Evolutionary conservation across 208 protist species (phyloP), one percentile per base, ranked within the genome.

Genomic region (Leishmania guyanensis): DNA sequence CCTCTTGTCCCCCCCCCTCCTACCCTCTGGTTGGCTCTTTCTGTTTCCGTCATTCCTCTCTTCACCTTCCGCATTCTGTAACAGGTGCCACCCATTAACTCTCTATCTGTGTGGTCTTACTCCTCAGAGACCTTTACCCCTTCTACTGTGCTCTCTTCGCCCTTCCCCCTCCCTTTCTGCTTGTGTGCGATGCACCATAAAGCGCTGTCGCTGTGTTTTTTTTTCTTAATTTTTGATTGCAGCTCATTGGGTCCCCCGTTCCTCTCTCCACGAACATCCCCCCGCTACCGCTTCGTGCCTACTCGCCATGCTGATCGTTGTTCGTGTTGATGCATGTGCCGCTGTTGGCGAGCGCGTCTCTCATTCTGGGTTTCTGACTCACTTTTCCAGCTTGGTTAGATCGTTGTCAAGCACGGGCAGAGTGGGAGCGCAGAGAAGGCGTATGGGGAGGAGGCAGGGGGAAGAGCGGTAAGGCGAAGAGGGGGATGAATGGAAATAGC

Each of bases 21-120:
- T 36, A 62, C 17, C 68, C 16, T 81, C 29, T 64, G n/a, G 39
- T 51, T 29, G 39, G 48, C 62, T 58, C 66, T 78, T 78, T 53
- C 64, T n/a, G 58, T 65, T 68, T 68, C 29, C 10, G 3, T 22
- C 54, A 39, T 48, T 84, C 73, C 43, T 64, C 66, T 22, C 72
- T 48, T 77, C n/a, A 12, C 26, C 22, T 79, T 75, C 33, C 46
- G 36, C 33, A 50, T 75, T 82, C 51, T 12, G 16, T 69, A 9
- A 29, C 53, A 68, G 53, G 58, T 66, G 26, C 43, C 43, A 29
- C 39, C 50, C 50, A 22, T 46, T 12, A 8, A 6, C 9, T 51
- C 48, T 79, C 26, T 43, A 72, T 68, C 5, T 72, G 36, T 48
- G n/a, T 72, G 29, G 43, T 17, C 53, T 10, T 79, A 39, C 53